Percentiles rank a stretch among this genome's conserved stretches.
These are phyloP conservation scores for Pseudognaphalium luteoalbum DNA, from an alignment of 129 eudicot genomes.

Conservation along the genomic window DNA sequence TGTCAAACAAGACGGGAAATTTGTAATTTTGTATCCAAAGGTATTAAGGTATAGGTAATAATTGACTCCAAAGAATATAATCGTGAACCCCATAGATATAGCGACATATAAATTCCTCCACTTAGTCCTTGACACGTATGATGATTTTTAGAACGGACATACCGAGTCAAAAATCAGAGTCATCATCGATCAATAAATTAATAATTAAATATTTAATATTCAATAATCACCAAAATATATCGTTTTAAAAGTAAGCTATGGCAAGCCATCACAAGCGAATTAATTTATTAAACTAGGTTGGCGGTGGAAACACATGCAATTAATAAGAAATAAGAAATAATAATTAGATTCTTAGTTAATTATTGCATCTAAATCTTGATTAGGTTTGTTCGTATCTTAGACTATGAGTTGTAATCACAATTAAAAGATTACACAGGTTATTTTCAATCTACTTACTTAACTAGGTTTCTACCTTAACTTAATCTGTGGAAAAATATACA, in stretches of 20 bases:
- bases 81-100: neutral
- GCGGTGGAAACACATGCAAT: slow-evolving; percentile 32
- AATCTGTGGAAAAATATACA: slow-evolving; percentile 27
- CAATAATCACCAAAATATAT: too few relatives aligned
- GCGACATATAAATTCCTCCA: neutral
- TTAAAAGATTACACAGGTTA: neutral
- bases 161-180: neutral
- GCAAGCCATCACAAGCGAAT: slow-evolving; percentile 15
- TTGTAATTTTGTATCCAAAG: neutral
- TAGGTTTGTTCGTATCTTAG: slow-evolving; percentile 36
- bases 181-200: too few relatives aligned
- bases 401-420: slow-evolving; percentile 41
- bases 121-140: neutral
- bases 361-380: slow-evolving; percentile 24
- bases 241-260: neutral
- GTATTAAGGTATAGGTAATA: neutral
- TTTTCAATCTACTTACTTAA: neutral
- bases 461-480: slow-evolving; percentile 18
- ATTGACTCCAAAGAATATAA: neutral
- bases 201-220: too few relatives aligned
- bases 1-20: neutral
- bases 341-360: too few relatives aligned
- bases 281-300: neutral
- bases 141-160: neutral
- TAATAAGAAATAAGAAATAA: neutral